A percentile compares a stretch with the other conserved stretches of the same genome.
Evolutionary conservation across 2,329 filamentous ascomycete genomes (phyloP).

Genomic region (Colletotrichum shisoi): DNA sequence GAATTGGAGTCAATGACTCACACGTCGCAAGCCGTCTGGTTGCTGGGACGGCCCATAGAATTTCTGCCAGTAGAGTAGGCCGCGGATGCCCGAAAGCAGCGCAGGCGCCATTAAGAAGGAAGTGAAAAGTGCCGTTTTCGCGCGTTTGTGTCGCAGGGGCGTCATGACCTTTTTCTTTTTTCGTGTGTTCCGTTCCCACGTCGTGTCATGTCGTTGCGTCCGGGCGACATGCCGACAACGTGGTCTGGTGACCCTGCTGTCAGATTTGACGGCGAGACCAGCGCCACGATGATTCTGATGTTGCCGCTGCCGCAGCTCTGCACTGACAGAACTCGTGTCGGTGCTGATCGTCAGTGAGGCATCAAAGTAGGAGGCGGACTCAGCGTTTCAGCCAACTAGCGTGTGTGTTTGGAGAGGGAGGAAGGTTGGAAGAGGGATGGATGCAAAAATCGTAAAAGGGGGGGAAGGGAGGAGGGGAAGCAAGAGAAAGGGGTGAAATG

Average conservation of each 20-base stretch:
- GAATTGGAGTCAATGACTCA: conserved; percentile 39
- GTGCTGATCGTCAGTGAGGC: conserved; percentile 36
- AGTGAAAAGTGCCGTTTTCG: conserved; percentile 28
- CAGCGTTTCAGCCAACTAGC: conserved; percentile 41
- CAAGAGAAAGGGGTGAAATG: conserved; percentile 10
- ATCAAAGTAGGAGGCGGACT: conserved; percentile 39
- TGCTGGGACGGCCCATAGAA: conserved; percentile 33
- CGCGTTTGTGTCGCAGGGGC: conserved; percentile 12
- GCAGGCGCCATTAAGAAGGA: conserved; percentile 19
- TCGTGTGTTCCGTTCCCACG: conserved; percentile 10
- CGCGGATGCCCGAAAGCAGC: conserved; percentile 35
- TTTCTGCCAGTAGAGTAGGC: conserved; percentile 28
- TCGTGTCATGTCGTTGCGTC: conserved; percentile 32
- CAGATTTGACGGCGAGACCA: conserved; percentile 35
- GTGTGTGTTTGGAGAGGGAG: conserved; percentile 32
- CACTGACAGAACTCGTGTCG: conserved; percentile 32
- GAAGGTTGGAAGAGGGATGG: conserved; percentile 23
- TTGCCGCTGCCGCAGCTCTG: conserved; percentile 16
- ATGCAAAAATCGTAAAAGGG: conserved; percentile 24
- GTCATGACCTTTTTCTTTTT: conserved; percentile 8
- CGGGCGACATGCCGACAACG: conserved; percentile 27
- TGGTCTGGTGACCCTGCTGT: conserved; percentile 35
- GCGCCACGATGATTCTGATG: conserved; percentile 10
- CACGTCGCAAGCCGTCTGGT: conserved; percentile 38
- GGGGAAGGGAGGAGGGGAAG: conserved; percentile 10